These are phyloP conservation scores for Corymbia calophylla DNA, from an alignment of 441 rosid genomes.

Conservation along the genomic window DNA sequence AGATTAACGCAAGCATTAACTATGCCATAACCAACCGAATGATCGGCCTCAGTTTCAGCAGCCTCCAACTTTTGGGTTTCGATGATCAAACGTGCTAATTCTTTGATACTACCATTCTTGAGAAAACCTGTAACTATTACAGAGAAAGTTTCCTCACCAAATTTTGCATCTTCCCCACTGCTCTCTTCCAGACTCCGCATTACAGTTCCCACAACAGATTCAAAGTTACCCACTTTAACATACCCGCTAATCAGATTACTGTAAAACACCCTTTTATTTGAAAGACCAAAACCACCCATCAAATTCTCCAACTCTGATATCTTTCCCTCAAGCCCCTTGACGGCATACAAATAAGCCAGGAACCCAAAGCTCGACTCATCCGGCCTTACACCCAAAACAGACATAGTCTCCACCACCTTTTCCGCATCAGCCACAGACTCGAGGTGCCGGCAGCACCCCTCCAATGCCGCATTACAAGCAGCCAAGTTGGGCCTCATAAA, in stretches of 20 bases:
- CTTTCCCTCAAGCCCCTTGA: conserved; percentile 57
- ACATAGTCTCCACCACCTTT: conserved; percentile 58
- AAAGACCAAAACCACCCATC: conserved; percentile 54
- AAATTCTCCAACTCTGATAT: conserved; percentile 51
- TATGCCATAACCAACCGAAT: conserved; percentile 70
- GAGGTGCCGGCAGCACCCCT: conserved; percentile 53
- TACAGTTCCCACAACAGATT: conserved; percentile 39
- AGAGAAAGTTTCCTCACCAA: conserved; percentile 48
- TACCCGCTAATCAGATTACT: conserved; percentile 63
- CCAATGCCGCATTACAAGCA: conserved; percentile 74
- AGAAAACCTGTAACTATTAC: conserved; percentile 70
- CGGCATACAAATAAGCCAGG: conserved; percentile 71
- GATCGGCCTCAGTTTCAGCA: conserved; percentile 18
- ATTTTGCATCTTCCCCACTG: conserved; percentile 16
- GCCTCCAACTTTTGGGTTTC: conserved; percentile 75
- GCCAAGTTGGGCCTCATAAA: conserved; percentile 69
- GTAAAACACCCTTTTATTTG: conserved; percentile 28
- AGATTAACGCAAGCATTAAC: conserved; percentile 69
- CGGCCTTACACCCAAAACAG: conserved; percentile 64
- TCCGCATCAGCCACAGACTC: conserved; percentile 68
- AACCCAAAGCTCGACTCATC: conserved; percentile 67
- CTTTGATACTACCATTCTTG: conserved; percentile 46
- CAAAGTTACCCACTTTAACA: conserved; percentile 52
- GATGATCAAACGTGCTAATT: conserved; percentile 54
- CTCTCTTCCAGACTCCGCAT: conserved; percentile 35